Percentiles rank a stretch among this genome's conserved stretches.
These are phyloP conservation scores for Phytophthora podocarpi DNA, from an alignment of 352 stramenopile genomes.

Conservation along the genomic window DNA sequence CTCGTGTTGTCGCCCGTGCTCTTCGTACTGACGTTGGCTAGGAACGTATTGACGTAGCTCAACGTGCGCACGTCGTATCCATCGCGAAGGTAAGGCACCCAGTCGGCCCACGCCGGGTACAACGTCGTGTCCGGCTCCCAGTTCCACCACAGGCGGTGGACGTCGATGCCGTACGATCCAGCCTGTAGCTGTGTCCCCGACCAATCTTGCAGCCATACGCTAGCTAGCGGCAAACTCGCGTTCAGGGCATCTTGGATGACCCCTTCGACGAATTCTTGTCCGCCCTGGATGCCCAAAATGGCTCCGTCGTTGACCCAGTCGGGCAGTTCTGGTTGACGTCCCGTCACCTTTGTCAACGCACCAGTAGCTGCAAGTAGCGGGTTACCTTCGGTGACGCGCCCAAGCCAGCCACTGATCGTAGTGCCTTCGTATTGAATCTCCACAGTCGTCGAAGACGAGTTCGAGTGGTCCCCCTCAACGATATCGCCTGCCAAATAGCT, in stretches of 20 bases:
- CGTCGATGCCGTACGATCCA: conserved; percentile 18
- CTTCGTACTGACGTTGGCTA: conserved; percentile 30
- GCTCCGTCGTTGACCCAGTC: conserved; percentile 31
- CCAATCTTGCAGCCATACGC: conserved; percentile 33
- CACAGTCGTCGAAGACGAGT: conserved; percentile 16
- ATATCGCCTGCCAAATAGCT: conserved; percentile 28
- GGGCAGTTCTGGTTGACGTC: conserved; percentile 20
- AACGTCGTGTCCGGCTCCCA: conserved; percentile 34
- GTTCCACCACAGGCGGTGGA: conserved; percentile 35
- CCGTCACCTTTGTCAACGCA: conserved; percentile 25
- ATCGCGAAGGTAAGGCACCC: conserved; percentile 26
- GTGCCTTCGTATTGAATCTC: conserved; percentile 26
- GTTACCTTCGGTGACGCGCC: conserved; percentile 19
- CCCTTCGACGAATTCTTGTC: conserved; percentile 30
- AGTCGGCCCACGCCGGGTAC: conserved; percentile 32
- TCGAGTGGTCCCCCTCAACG: conserved; percentile 18
- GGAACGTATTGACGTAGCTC: conserved; percentile 38
- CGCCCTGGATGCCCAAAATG: conserved; percentile 32
- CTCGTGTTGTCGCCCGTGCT: conserved; percentile 36
- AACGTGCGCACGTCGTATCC: conserved; percentile 24
- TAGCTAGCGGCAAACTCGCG: conserved; percentile 25
- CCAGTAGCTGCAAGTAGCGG: conserved; percentile 25
- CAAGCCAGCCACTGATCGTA: conserved; percentile 24
- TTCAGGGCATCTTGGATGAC: conserved; percentile 23
- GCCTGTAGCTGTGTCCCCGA: conserved; percentile 27